These are phyloP conservation scores for Taphrina populina DNA, from an alignment of 1,139 yeast species.

Conservation along the genomic window DNA sequence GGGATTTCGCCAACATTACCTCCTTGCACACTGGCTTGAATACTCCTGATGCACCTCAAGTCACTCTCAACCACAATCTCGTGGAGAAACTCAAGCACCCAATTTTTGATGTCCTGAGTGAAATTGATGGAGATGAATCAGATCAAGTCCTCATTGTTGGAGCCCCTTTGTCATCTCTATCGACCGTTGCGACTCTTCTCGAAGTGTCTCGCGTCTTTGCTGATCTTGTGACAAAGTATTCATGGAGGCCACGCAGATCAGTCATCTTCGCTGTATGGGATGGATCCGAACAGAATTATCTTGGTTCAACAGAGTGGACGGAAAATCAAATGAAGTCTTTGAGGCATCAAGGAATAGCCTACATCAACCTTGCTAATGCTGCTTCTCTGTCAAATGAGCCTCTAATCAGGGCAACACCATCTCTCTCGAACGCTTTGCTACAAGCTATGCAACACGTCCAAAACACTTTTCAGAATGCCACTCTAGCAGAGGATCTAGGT, in stretches of 20 bases:
- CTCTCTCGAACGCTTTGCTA: conserved; percentile 53
- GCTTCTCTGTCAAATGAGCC: conserved; percentile 60
- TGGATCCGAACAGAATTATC: conserved; percentile 75
- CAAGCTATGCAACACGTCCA: conserved; percentile 50
- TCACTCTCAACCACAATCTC: conserved; percentile 52
- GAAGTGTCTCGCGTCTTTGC: conserved; percentile 72
- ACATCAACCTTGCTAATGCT: conserved; percentile 74
- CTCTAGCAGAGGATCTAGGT: conserved; percentile 40
- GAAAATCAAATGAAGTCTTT: conserved; percentile 58
- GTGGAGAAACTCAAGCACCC: conserved; percentile 61
- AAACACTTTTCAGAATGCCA: conserved; percentile 48
- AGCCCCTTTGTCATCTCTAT: conserved; percentile 68
- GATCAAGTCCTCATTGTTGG: conserved; percentile 77
- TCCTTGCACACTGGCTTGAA: conserved; percentile 40
- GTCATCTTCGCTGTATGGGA: conserved; percentile 85
- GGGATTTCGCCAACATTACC: conserved; percentile 22
- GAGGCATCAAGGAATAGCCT: conserved; percentile 63
- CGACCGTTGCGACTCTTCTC: conserved; percentile 72
- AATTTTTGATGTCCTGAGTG: conserved; percentile 76
- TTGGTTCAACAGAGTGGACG: conserved; percentile 81
- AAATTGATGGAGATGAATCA: conserved; percentile 76
- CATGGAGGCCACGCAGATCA: conserved; percentile 83
- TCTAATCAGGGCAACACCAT: conserved; percentile 64
- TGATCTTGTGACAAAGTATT: conserved; percentile 60
- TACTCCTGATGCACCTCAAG: conserved; percentile 46